These are phyloP conservation scores for Podospora australis DNA, from an alignment of 495 filamentous ascomycete genomes.

Conservation along the genomic window DNA sequence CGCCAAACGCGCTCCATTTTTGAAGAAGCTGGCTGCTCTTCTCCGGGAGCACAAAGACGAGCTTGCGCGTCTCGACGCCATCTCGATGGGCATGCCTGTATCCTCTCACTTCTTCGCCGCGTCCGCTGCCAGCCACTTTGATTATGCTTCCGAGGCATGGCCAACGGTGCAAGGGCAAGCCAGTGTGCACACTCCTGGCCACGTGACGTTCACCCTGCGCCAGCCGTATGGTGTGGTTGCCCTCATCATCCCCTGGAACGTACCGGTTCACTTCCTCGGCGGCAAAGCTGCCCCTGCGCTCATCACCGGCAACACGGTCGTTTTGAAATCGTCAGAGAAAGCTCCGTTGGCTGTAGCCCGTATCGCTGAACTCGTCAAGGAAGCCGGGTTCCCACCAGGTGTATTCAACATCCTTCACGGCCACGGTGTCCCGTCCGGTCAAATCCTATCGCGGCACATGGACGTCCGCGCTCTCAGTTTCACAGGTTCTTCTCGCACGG, in stretches of 20 bases:
- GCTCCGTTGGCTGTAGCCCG: conserved; percentile 68
- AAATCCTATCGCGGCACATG: conserved; percentile 45
- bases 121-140: conserved; percentile 16
- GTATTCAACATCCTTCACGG: conserved; percentile 54
- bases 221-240: conserved; percentile 87
- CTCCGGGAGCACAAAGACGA: conserved; percentile 40
- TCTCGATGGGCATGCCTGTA: conserved; percentile 45
- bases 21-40: conserved; percentile 49
- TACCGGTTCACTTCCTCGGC: conserved; percentile 72
- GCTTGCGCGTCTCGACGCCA: conserved; percentile 48
- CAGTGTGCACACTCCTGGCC: conserved; percentile 71
- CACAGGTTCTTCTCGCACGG: conserved; percentile 48
- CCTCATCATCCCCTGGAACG: conserved; percentile 92
- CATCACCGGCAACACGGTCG: conserved; percentile 77
- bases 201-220: conserved; percentile 81
- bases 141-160: conserved; percentile 34
- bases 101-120: conserved; percentile 30
- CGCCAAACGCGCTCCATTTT: conserved; percentile 33
- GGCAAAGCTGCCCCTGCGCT: conserved; percentile 89
- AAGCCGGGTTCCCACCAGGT: conserved; percentile 54
- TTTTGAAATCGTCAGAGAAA: conserved; percentile 86
- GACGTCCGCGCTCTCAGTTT: conserved; percentile 50
- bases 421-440: conserved; percentile 45
- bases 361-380: conserved; percentile 43
- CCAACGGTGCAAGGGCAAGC: conserved; percentile 56